Evolutionary conservation across 192 early-diverging fungal species (phyloP), one percentile per base, ranked within the genome.

Genomic region (Glomus cerebriforme): DNA sequence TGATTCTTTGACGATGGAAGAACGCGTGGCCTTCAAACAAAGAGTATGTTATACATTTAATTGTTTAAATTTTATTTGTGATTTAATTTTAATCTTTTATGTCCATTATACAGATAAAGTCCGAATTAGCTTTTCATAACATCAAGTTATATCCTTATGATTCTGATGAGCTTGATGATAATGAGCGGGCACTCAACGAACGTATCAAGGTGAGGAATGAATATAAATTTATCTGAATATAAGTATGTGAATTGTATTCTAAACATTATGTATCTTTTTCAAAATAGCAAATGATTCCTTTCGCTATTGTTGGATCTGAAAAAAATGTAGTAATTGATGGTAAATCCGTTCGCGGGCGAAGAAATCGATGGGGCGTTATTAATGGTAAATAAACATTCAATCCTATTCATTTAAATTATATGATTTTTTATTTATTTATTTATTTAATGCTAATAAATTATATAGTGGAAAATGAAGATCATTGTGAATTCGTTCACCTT

Each of bases 261-360:
- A n/a, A n/a, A 63, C 34, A 31, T 39, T 47, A 62, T 24, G n/a
- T n/a, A 43, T 43, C 35, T 32, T 49, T 29, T 9, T n/a, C 5
- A 73, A 43, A n/a, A 68, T 77, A 90, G 85, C 92, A 94, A 63
- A 86, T 96, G 82, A 92, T 97, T 39, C 97, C 97, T 27, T 98
- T 98, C 83, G 95, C 96, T 31, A 90, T 98, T 62, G 96, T 98
- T 59, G 97, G 97, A 54, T 95, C 93, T 45, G 97, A 98, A 87
- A 89, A 92, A 79, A 92, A 92, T 77, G 94, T 96, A 26, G 85
- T 90, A 59, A 91, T 95, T 35, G 92, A 94, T 81, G 97, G 96
- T 79, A 95, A 93, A 85, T 86, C 92, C 24, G 93, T 97, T 59
- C 91, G 95, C 59, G 97, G 94, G 65, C 91, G 97, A 65, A 87